These are phyloP conservation scores for Neurospora terricola DNA, from an alignment of 495 filamentous ascomycete genomes.

Conservation along the genomic window DNA sequence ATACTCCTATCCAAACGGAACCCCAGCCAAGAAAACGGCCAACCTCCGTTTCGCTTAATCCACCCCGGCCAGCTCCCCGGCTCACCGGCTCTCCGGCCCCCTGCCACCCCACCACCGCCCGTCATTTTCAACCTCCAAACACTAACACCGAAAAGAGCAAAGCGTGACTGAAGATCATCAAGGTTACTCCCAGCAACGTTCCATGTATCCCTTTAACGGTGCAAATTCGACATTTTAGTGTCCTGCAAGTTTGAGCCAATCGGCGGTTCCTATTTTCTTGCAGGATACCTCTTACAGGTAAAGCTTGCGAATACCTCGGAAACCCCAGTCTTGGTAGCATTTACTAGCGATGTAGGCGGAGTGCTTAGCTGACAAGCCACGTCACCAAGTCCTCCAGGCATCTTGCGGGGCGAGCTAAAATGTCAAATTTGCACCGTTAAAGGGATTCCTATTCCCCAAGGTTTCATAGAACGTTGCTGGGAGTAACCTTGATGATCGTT, in stretches of 20 bases:
- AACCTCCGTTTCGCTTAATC: not conserved
- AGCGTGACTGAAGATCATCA: not conserved
- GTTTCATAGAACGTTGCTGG: too few relatives aligned
- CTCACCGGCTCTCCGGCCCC: not conserved
- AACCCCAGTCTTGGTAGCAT: too few relatives aligned
- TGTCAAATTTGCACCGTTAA: not conserved
- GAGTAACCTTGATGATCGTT: too few relatives aligned
- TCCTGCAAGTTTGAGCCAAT: not conserved
- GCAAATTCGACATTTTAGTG: too few relatives aligned
- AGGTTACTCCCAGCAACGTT: not conserved
- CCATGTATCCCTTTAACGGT: not conserved
- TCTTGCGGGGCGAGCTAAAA: not conserved
- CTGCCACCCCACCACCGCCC: not conserved
- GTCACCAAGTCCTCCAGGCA: too few relatives aligned
- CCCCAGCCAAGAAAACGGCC: not conserved
- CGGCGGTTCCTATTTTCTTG: not conserved
- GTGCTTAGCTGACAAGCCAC: too few relatives aligned
- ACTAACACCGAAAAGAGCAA: not conserved
- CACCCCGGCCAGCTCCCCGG: not conserved
- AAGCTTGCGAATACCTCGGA: too few relatives aligned
- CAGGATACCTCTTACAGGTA: too few relatives aligned
- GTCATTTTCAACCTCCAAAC: not conserved
- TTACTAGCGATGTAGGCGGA: too few relatives aligned
- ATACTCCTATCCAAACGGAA: not conserved
- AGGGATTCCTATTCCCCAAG: too few relatives aligned